Percentiles rank a stretch among this genome's conserved stretches.
Conservation (phyloP, 2,329 filamentous ascomycete species). For the Colletotrichum phormii region DNA sequence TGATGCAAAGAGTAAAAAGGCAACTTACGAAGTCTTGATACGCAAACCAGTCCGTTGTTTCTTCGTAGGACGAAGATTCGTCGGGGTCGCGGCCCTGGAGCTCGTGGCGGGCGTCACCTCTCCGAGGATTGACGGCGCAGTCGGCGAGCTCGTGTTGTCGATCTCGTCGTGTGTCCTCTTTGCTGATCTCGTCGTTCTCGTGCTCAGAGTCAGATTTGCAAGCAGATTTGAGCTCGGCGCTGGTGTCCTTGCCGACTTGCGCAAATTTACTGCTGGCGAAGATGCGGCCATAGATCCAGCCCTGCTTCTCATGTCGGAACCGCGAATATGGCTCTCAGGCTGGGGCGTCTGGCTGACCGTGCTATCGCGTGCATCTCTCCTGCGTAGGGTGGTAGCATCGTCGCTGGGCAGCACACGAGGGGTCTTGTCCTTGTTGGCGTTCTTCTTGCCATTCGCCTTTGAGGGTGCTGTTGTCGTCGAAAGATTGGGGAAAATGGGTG, state of each 20-base stretch:
- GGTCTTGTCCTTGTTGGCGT: slow-evolving; percentile 40
- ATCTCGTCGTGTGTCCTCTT: slow-evolving; percentile 68
- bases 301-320: slow-evolving; percentile 32
- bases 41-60: slow-evolving; percentile 71
- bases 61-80: slow-evolving; percentile 66
- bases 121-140: slow-evolving; percentile 60
- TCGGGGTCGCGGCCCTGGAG: slow-evolving; percentile 72
- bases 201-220: slow-evolving; percentile 34
- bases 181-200: slow-evolving; percentile 60
- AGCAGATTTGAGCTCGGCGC: slow-evolving; percentile 17
- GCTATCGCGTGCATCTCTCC: slow-evolving; percentile 52
- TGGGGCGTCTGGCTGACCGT: slow-evolving; percentile 50
- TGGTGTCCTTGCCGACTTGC: slow-evolving; percentile 30
- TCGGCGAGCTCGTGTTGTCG: slow-evolving; percentile 65
- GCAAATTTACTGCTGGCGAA: slow-evolving; percentile 30
- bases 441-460: slow-evolving; percentile 41
- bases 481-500: slow-evolving; percentile 47
- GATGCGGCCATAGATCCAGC: slow-evolving; percentile 45
- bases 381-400: slow-evolving; percentile 48
- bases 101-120: slow-evolving; percentile 59
- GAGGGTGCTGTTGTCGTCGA: slow-evolving; percentile 35
- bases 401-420: slow-evolving; percentile 36
- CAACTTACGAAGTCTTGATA: slow-evolving; percentile 76
- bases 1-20: slow-evolving; percentile 15
- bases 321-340: slow-evolving; percentile 54